These are phyloP conservation scores for Rhizomucor miehei DNA, from an alignment of 371 early-diverging fungal species.

Conservation along the genomic window DNA sequence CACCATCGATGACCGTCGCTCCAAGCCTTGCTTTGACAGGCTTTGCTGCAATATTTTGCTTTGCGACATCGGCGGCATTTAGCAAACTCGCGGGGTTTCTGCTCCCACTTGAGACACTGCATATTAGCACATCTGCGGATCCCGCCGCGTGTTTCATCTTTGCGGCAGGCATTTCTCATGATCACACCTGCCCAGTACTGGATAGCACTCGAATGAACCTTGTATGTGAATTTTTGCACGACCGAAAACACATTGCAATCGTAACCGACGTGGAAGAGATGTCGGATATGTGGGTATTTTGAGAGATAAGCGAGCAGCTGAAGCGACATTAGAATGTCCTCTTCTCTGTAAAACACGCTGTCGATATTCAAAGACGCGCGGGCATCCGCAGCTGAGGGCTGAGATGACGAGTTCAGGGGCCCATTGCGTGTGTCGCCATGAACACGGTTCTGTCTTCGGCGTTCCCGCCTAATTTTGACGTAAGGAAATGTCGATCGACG, in stretches of 20 bases:
- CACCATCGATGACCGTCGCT: conserved; percentile 76
- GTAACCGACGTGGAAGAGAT: conserved; percentile 58
- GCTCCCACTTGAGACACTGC: conserved; percentile 72
- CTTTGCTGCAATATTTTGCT: conserved; percentile 77
- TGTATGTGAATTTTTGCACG: conserved; percentile 63
- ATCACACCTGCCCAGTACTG: conserved; percentile 78
- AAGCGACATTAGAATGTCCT: conserved; percentile 80
- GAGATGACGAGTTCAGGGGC: conserved; percentile 3
- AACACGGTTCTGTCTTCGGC: conserved; percentile 27
- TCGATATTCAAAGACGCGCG: conserved; percentile 21
- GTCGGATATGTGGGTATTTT: conserved; percentile 76
- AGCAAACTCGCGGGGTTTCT: conserved; percentile 69
- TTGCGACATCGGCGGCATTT: conserved; percentile 81
- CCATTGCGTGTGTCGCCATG: conserved; percentile 12
- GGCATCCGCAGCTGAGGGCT: conserved; percentile 11
- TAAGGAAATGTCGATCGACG: conserved; percentile 42
- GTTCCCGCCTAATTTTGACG: conserved; percentile 24
- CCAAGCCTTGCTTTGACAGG: conserved; percentile 76
- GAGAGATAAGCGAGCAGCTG: conserved; percentile 88
- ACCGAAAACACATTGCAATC: conserved; percentile 68
- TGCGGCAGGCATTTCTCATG: conserved; percentile 80
- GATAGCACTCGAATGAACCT: conserved; percentile 50
- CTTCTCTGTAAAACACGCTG: conserved; percentile 64
- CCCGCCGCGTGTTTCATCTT: conserved; percentile 68
- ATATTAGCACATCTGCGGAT: conserved; percentile 74